phyloP scores from a whole-genome alignment of 345 rosid species.

The Erucastrum elatum region DNA sequence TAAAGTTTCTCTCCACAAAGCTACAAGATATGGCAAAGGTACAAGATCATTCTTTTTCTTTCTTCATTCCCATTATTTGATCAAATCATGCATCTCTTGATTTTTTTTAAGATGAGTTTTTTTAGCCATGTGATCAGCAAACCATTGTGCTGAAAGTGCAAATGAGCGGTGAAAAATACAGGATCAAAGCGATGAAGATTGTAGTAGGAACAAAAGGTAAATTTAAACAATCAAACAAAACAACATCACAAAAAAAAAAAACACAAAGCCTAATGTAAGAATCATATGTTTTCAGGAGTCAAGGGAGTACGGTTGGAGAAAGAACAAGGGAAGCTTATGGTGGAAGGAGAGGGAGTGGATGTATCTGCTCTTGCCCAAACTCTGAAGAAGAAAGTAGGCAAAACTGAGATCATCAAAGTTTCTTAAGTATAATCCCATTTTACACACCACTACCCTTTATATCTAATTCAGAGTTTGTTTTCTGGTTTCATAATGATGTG shows the following conservation, averaged over 20 bases:
- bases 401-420: slow-evolving; percentile 13
- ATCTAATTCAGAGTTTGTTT: background rate
- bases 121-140: slow-evolving; percentile 1
- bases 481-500: slow-evolving; percentile 6
- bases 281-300: slow-evolving; percentile 13
- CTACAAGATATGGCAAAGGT: slow-evolving; percentile 15
- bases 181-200: background rate
- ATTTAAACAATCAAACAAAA: background rate
- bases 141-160: background rate
- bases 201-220: background rate
- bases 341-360: slow-evolving; percentile 6
- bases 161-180: background rate
- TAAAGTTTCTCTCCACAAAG: background rate
- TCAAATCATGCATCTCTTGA: background rate
- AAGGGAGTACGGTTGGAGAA: slow-evolving; percentile 4
- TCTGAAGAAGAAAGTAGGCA: slow-evolving; percentile 28
- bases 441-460: background rate
- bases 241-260: background rate
- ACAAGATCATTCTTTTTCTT: background rate
- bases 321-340: background rate
- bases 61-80: background rate
- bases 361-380: background rate
- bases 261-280: background rate
- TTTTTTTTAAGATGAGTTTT: slow-evolving; percentile 4
- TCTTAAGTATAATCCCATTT: background rate